Evolutionary conservation across 371 early-diverging fungal genomes (phyloP).

Genomic region (Mucor irregularis): DNA sequence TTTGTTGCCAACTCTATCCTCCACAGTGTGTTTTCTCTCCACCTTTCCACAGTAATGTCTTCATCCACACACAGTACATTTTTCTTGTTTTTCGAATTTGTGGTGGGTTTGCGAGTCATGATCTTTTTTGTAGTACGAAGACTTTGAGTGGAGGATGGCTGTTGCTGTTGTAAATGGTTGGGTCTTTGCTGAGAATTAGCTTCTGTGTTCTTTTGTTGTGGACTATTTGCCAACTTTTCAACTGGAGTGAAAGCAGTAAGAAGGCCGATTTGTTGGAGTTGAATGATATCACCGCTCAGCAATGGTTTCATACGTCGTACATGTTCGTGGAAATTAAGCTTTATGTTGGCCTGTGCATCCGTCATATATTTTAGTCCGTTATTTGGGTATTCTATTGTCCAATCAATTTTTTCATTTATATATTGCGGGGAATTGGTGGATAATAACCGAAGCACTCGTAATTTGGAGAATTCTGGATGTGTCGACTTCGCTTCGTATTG

Average conservation of each 20-base stretch:
- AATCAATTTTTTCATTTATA: slow-evolving; percentile 1
- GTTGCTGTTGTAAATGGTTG: neutral
- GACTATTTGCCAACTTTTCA: neutral
- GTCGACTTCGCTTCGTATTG: neutral
- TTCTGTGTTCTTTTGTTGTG: no score
- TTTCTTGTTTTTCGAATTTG: slow-evolving; percentile 10
- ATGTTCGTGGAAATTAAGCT: slow-evolving; percentile 37
- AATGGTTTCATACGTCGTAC: slow-evolving; percentile 34
- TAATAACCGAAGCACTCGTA: slow-evolving; percentile 3
- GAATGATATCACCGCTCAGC: slow-evolving; percentile 30
- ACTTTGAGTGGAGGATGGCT: neutral
- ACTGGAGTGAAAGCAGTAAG: slow-evolving; percentile 17
- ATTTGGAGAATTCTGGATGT: slow-evolving; percentile 4
- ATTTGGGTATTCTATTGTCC: slow-evolving; percentile 65
- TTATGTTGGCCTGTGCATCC: slow-evolving; percentile 11
- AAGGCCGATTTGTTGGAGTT: slow-evolving; percentile 33
- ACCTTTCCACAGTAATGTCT: slow-evolving; percentile 6
- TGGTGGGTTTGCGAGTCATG: neutral
- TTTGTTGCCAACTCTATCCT: slow-evolving; percentile 12
- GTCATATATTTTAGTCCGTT: slow-evolving; percentile 44
- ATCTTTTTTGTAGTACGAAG: neutral
- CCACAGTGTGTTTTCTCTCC: slow-evolving; percentile 15
- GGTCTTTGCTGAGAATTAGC: neutral
- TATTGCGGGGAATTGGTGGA: neutral
- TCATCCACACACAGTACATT: slow-evolving; percentile 25